A percentile compares a stretch with the other conserved stretches of the same genome.
Evolutionary conservation across 805 yeast species (phyloP).

Genomic region (Myxozyma lipomycoides): DNA sequence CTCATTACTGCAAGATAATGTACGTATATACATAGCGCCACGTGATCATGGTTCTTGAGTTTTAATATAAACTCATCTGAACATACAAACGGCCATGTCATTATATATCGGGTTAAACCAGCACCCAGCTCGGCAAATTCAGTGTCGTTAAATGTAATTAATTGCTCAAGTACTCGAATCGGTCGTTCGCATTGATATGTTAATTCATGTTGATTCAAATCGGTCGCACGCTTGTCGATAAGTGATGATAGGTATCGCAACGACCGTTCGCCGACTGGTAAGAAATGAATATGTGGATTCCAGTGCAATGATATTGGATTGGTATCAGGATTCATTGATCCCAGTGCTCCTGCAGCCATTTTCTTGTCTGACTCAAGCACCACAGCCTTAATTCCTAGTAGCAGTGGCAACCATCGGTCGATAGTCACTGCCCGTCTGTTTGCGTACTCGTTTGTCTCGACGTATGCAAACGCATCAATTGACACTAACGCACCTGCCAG

Average conservation of each 20-base stretch:
- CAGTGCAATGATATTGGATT: constrained; percentile 16
- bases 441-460: constrained; percentile 18
- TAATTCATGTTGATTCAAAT: constrained; percentile 24
- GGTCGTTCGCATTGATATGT: constrained; percentile 25
- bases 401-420: constrained; percentile 27
- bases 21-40: constrained; percentile 24
- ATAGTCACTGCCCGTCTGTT: constrained; percentile 19
- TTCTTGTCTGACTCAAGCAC: constrained; percentile 20
- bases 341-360: background rate
- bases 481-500: constrained; percentile 26
- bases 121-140: constrained; percentile 25
- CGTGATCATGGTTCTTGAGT: constrained; percentile 22
- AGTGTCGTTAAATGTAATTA: constrained; percentile 26
- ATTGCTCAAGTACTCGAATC: constrained; percentile 24
- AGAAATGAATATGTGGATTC: constrained; percentile 24
- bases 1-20: constrained; percentile 28
- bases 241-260: constrained; percentile 21
- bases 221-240: constrained; percentile 26
- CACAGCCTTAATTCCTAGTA: constrained; percentile 26
- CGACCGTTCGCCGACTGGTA: constrained; percentile 27
- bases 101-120: constrained; percentile 23
- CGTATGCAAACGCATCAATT: constrained; percentile 25
- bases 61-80: constrained; percentile 25
- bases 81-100: constrained; percentile 29
- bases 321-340: constrained; percentile 7